Percentiles rank a stretch among this genome's conserved stretches.
These are phyloP conservation scores for Laetiporus sulphureus DNA, from an alignment of 1,284 basidiomycete genomes.

Conservation along the genomic window DNA sequence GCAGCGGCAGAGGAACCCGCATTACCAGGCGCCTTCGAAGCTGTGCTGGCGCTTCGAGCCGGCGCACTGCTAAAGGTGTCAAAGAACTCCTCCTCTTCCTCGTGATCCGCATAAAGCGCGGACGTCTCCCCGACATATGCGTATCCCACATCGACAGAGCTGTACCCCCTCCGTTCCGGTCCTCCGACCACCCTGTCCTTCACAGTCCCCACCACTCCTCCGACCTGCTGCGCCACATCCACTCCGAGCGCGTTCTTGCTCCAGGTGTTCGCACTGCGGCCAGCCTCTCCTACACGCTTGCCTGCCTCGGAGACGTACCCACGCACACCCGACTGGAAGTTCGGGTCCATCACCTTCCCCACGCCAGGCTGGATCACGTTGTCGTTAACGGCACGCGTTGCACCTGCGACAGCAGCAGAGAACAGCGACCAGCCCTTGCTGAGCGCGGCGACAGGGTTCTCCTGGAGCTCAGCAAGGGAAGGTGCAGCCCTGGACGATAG, in stretches of 20 bases:
- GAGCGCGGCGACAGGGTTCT: constrained; percentile 71
- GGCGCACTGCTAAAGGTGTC: constrained; percentile 36
- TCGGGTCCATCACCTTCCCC: constrained; percentile 70
- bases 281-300: constrained; percentile 50
- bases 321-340: constrained; percentile 63
- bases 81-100: constrained; percentile 51
- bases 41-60: constrained; percentile 9
- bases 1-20: constrained; percentile 15
- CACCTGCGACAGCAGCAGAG: constrained; percentile 67
- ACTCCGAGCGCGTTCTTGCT: constrained; percentile 68
- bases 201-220: constrained; percentile 50
- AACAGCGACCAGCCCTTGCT: constrained; percentile 84
- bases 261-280: constrained; percentile 64
- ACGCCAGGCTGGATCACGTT: constrained; percentile 79
- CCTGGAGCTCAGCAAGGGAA: constrained; percentile 65
- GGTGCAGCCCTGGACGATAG: constrained; percentile 71
- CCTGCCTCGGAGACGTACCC: constrained; percentile 67
- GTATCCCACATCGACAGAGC: constrained; percentile 38
- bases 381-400: constrained; percentile 67
- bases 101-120: constrained; percentile 41
- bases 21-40: constrained; percentile 13
- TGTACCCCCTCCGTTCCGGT: constrained; percentile 49
- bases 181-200: constrained; percentile 36
- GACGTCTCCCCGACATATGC: constrained; percentile 52
- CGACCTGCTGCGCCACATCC: constrained; percentile 69